Evolutionary conservation across 768 basidiomycete genomes (phyloP).

Genomic region (Amyloporia xantha): DNA sequence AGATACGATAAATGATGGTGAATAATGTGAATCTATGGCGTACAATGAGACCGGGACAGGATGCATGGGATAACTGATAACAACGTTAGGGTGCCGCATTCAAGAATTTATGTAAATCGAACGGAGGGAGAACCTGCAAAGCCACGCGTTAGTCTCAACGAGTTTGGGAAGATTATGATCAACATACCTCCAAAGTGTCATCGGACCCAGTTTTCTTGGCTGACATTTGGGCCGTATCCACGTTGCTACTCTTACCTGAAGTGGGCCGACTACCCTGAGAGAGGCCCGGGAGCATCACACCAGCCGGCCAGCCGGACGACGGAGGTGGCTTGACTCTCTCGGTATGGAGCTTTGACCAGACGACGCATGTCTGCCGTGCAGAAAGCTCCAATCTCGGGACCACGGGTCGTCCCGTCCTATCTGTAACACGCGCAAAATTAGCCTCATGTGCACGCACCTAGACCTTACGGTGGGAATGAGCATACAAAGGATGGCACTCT

Average conservation of each 20-base stretch:
- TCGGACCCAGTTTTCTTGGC: conserved; percentile 23
- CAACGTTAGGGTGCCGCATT: conserved; percentile 1
- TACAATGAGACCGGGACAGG: background rate
- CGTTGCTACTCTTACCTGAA: background rate
- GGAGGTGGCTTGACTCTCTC: conserved; percentile 38
- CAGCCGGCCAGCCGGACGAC: conserved; percentile 29
- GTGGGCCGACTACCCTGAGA: conserved; percentile 2
- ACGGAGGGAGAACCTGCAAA: conserved; percentile 38
- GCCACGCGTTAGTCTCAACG: background rate
- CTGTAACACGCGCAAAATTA: no score
- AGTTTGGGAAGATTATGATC: background rate
- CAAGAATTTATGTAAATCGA: conserved; percentile 35
- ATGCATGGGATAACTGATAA: no score
- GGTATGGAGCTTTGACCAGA: conserved; percentile 55
- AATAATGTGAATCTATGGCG: background rate
- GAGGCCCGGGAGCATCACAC: conserved; percentile 39
- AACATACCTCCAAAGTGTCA: conserved; percentile 31
- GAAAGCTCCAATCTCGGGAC: conserved; percentile 59
- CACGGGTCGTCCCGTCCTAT: conserved; percentile 41
- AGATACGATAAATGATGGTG: background rate
- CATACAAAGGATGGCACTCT: conserved; percentile 80
- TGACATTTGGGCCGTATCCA: background rate
- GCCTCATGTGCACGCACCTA: background rate
- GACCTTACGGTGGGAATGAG: conserved; percentile 10
- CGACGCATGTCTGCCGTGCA: conserved; percentile 55